Evolutionary conservation across 306 rosid genomes (phyloP).

Genomic region (Prunus davidiana): DNA sequence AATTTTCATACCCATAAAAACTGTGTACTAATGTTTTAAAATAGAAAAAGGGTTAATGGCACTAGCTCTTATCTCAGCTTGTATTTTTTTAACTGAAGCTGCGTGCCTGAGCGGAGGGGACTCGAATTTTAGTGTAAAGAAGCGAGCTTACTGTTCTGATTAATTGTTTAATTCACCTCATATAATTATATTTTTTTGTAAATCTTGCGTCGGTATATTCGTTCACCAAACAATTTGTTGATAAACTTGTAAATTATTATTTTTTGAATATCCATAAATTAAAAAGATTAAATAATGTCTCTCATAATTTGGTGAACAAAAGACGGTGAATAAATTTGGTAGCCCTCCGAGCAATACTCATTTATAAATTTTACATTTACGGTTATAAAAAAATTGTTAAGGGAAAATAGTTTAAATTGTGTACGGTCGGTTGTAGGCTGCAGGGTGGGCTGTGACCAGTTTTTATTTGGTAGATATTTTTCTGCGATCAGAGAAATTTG

Average conservation of each 20-base stretch:
- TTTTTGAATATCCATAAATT: too few relatives aligned
- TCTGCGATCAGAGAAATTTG: not conserved
- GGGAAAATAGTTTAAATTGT: not conserved
- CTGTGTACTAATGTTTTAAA: too few relatives aligned
- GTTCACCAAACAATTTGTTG: too few relatives aligned
- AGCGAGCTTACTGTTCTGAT: too few relatives aligned
- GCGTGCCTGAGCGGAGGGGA: too few relatives aligned
- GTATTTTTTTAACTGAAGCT: too few relatives aligned
- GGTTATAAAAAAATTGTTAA: not conserved
- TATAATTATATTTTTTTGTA: accelerated
- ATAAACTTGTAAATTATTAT: too few relatives aligned
- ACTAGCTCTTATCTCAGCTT: too few relatives aligned
- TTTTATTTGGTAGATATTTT: not conserved
- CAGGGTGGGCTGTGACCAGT: conserved; percentile 21
- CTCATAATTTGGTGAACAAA: not conserved
- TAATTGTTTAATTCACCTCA: accelerated
- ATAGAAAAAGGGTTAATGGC: too few relatives aligned
- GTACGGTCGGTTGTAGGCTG: conserved; percentile 15
- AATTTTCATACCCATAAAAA: too few relatives aligned
- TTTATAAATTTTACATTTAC: not conserved
- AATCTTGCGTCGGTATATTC: accelerated
- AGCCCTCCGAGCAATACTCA: not conserved
- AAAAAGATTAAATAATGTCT: too few relatives aligned
- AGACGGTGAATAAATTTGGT: not conserved
- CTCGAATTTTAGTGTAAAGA: too few relatives aligned